A percentile compares a stretch with the other conserved stretches of the same genome.
phyloP scores from a whole-genome alignment of 23 red algal genomes.

The Gracilariopsis chorda region DNA sequence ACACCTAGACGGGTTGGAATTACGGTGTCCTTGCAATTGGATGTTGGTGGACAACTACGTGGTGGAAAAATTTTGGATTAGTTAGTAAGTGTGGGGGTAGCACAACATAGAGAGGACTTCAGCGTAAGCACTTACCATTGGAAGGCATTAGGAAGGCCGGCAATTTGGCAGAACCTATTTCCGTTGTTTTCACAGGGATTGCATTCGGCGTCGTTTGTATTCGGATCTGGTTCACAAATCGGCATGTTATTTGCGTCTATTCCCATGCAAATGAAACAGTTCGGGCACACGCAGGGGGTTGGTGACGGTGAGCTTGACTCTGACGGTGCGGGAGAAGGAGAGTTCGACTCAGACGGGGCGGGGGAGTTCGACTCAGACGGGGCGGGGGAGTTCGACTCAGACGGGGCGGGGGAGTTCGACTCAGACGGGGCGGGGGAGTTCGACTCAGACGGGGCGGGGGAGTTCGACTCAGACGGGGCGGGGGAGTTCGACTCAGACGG shows the following conservation, averaged over 20 bases:
- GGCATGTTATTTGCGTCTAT: neutral
- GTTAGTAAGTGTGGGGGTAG: too few species aligned
- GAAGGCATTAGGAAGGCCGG: neutral
- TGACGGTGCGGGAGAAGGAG: too few species aligned
- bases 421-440: too few species aligned
- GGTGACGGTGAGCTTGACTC: too few species aligned
- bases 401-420: too few species aligned
- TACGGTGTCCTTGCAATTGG: neutral
- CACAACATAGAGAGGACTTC: too few species aligned
- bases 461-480: too few species aligned
- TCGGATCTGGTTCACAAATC: neutral
- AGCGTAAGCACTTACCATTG: neutral
- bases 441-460: too few species aligned
- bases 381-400: too few species aligned
- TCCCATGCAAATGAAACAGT: constrained; percentile 9
- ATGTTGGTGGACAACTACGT: neutral
- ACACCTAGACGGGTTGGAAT: neutral
- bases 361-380: too few species aligned
- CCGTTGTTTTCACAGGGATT: neutral
- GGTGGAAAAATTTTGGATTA: neutral
- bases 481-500: too few species aligned
- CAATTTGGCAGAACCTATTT: neutral
- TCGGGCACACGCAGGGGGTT: neutral
- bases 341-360: too few species aligned
- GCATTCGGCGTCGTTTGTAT: neutral